Evolutionary conservation across 2,329 filamentous ascomycete genomes (phyloP), one percentile per base, ranked within the genome.

Genomic region (Penicillium sp.): DNA sequence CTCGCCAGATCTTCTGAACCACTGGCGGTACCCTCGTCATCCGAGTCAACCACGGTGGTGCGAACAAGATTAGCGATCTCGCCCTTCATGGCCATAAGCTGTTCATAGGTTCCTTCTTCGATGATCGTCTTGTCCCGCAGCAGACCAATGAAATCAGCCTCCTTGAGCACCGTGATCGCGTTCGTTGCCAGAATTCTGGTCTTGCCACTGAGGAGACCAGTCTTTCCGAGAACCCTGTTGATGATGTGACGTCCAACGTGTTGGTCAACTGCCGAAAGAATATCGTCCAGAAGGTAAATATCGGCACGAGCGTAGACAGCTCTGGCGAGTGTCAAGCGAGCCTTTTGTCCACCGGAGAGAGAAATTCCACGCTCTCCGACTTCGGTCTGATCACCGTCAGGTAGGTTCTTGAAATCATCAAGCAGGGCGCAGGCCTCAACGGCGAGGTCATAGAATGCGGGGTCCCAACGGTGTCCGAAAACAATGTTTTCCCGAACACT

Each of bases 291-390:
- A 11, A 99, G 81, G 69, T 97, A 97, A 47, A 99, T 86, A 71
- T 99, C 95, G n/a, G 94, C 92, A 63, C 94, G 85, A 48, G 95
- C 92, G 70, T 99, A 99, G 1, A 99, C 94, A 29, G 95, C 93
- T 71, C 94, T 86, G 39, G 94, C 94, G 51, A 99, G 81, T 13
- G 92, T 93, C 57, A 99, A 82, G 58, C 94, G 90, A 52, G 94
- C 93, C 77, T 97, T 99, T 71, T 99, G 94, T 5, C 95, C 94
- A 62, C 93, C 93, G 59, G 92, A 97, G 22, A 99, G 79, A 2
- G 93, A 97, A 55, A 99, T 99, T 39, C 94, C 94, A 59, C 94
- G 88, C 77, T 99, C 95, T 54, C 94, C 94, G 36, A 99, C 95
- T 67, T 97, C 89, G 0, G 94, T 99, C 71, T 96, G 90, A 67